Conservation (phyloP, 2,329 filamentous ascomycete genomes). For the Lasiodiplodia sp. region DNA sequence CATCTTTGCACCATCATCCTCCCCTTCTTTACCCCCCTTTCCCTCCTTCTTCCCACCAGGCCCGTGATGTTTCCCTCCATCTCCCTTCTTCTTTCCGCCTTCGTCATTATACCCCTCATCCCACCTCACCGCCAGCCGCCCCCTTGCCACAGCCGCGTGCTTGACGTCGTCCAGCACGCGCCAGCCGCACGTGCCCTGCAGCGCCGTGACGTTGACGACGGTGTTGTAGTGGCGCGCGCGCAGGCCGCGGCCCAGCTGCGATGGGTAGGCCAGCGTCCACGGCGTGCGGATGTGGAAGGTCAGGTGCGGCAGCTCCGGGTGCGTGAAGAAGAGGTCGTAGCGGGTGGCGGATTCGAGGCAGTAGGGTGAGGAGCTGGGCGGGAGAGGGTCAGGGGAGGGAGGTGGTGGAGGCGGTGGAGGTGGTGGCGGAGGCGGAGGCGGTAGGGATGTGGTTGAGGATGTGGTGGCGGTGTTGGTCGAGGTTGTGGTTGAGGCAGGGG, state of each 20-base stretch:
- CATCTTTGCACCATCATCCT: neutral
- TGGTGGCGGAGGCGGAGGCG: neutral
- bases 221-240: neutral
- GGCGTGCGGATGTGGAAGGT: slow-evolving; percentile 9
- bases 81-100: too few species aligned
- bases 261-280: neutral
- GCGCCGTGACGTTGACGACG: neutral
- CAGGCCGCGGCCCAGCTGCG: neutral
- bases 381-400: neutral
- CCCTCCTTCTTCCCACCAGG: neutral
- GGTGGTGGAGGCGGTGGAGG: neutral
- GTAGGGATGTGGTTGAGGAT: neutral
- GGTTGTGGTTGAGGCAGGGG: neutral
- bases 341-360: neutral
- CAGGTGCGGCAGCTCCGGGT: neutral
- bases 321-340: slow-evolving; percentile 11
- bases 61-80: too few species aligned
- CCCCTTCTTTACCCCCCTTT: neutral
- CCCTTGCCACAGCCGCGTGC: neutral
- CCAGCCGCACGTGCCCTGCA: neutral
- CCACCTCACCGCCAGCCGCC: neutral
- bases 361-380: neutral
- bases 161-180: neutral
- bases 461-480: neutral
- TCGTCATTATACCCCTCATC: neutral